Evolutionary conservation across 228 moss, liverwort and hornwort genomes (phyloP), one percentile per base, ranked within the genome.

Genomic region (Sphagnum fallax): DNA sequence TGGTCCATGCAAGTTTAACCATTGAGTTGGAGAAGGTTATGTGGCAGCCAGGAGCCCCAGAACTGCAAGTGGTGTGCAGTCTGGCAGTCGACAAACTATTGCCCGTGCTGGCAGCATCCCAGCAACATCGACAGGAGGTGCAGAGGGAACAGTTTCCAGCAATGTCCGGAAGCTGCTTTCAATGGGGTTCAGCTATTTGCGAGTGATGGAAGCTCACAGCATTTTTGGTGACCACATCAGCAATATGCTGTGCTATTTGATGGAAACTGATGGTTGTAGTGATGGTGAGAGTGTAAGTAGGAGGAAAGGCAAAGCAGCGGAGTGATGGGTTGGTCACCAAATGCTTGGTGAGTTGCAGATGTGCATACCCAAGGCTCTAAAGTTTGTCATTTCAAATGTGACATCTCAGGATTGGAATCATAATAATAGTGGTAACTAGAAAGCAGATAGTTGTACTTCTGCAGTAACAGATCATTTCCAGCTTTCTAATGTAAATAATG

Each of bases 151-250:
- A 71, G 82, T 89, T 50, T 75, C 95, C 6, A 86, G 84, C 75
- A 96, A 82, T 62, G 80, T 89, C 10, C 84, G 92, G 70, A 89
- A 86, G 92, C 84, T 96, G 52, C 81, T 96, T 65, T 96, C 88
- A 4, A 96, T 96, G 95, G 95, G 95, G 12, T 96, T 96, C 77
- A 89, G 92, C 72, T 96, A 92, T 66, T 76, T 91, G 64, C 87
- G 85, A 73, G 95, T 96, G 50, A 84, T 91, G 80, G 95, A 96
- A 82, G 92, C 92, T 48, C 73, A 76, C 65, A 88, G 83, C 83
- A 96, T 96, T 70, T 92, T 96, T 75, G 95, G 91, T 60, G 92
- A 92, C 76, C 90, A 92, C 68, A 86, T 96, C 71, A 89, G 92
- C 73, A 91, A 96, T 61, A 92, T 96, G 82, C 77, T 96, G 70